These are phyloP conservation scores for Xerocomus spinulosus DNA, from an alignment of 768 basidiomycete species.

Conservation along the genomic window DNA sequence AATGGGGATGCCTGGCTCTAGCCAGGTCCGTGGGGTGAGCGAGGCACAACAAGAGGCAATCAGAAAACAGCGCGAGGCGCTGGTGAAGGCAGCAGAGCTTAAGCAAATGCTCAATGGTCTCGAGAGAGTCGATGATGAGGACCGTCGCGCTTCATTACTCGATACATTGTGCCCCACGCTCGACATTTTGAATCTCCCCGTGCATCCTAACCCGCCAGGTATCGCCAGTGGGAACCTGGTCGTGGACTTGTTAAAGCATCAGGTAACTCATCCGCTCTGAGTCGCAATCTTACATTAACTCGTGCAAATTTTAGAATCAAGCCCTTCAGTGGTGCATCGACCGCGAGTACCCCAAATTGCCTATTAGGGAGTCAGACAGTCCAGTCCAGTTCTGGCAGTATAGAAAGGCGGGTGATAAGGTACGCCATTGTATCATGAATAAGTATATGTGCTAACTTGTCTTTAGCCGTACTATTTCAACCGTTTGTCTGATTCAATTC, in stretches of 20 bases:
- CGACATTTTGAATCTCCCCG: constrained; percentile 69
- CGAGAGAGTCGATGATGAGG: constrained; percentile 76
- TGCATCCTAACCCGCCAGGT: constrained; percentile 70
- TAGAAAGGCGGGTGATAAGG: constrained; percentile 52
- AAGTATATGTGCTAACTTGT: neutral
- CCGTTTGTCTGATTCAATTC: constrained; percentile 35
- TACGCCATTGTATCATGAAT: constrained; percentile 22
- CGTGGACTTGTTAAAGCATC: constrained; percentile 77
- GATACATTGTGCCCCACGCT: constrained; percentile 64
- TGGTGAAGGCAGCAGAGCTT: constrained; percentile 63
- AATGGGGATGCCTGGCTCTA: constrained; percentile 18
- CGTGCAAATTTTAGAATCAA: constrained; percentile 52
- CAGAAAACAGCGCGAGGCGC: constrained; percentile 37
- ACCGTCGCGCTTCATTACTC: constrained; percentile 62
- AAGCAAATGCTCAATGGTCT: constrained; percentile 57
- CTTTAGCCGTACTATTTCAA: constrained; percentile 64
- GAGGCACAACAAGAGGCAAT: constrained; percentile 35
- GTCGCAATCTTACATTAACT: neutral
- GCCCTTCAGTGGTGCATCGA: constrained; percentile 83
- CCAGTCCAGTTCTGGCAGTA: constrained; percentile 91
- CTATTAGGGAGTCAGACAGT: constrained; percentile 57
- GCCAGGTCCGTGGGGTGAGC: constrained; percentile 17
- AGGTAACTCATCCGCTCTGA: constrained; percentile 40
- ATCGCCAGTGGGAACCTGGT: constrained; percentile 58
- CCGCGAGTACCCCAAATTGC: constrained; percentile 73